Conservation (phyloP, 305 asterid species). For the Coffea humblotiana region DNA sequence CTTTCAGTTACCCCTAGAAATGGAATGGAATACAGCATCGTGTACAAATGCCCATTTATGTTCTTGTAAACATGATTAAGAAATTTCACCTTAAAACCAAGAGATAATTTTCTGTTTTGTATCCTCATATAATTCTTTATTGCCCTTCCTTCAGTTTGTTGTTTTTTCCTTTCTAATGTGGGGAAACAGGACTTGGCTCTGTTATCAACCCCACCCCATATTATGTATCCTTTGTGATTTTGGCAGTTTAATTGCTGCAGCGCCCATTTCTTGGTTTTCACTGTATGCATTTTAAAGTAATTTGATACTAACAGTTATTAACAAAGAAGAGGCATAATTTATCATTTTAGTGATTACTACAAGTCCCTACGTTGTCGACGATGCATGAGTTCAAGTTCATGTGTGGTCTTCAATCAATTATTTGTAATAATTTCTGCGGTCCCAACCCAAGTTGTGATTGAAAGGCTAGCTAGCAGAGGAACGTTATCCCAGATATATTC, state of each 20-base stretch:
- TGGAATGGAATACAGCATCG: constrained; percentile 1
- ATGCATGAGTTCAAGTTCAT: too few species aligned
- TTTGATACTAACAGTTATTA: too few species aligned
- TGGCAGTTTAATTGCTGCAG: neutral
- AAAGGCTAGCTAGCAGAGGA: too few species aligned
- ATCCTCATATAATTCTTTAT: neutral
- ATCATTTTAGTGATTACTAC: too few species aligned
- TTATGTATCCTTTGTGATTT: neutral
- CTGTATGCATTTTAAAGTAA: neutral
- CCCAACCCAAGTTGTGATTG: too few species aligned
- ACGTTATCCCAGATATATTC: too few species aligned
- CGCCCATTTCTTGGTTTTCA: neutral
- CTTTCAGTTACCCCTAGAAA: neutral
- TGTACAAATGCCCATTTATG: constrained; percentile 12
- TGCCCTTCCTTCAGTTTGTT: neutral
- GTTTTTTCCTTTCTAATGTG: neutral
- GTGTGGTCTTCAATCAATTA: too few species aligned
- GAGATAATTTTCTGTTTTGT: neutral
- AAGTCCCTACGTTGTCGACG: too few species aligned
- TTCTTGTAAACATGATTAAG: neutral
- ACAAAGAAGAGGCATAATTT: too few species aligned
- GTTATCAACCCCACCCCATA: neutral
- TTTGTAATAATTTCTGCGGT: too few species aligned
- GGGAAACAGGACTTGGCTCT: neutral
- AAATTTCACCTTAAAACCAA: neutral